Evolutionary conservation across 2,329 filamentous ascomycete species (phyloP), one percentile per base, ranked within the genome.

Genomic region (Clonostachys rhizophaga): DNA sequence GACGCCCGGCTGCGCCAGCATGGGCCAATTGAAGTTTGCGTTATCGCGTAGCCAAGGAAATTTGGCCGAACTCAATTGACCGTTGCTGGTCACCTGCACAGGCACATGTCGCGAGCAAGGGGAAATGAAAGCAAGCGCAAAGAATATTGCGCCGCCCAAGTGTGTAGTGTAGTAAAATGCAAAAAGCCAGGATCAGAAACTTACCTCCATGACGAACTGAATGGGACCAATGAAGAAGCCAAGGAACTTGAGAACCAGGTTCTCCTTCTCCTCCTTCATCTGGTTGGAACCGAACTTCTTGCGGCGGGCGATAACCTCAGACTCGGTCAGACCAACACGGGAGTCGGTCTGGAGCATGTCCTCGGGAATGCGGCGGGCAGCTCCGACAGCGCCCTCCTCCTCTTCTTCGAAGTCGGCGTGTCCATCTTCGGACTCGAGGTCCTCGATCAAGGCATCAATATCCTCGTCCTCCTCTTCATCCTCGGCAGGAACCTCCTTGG

Each of bases 261-360:
- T 95, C 70, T 91, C 86, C 71, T 90, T 91, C 74, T 92, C 87
- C 71, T 95, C 89, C 70, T 88, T 91, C 87, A 95, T 90, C 66
- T 89, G 84, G 66, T 96, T 95, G 62, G 88, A 75, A 65, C 90
- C 90, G 65, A 84, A 88, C 66, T 87, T 89, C 72, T 81, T 84
- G 49, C 84, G 78, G 44, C 74, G 72, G 44, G 71, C 61, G 34
- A 70, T 52, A 44, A 91, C 88, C 69, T 95, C 86, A 41, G 74
- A 66, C 49, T 87, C 80, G 13, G 82, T 89, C 9, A 95, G 77
- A 76, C 90, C 88, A 17, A 77, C 70, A 42, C 79, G 78, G 48
- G 81, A 84, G 61, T 91, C 83, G 16, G 90, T 95, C 67, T 88
- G 79, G 40, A 95, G 79, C 65, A 89, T 76, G 53, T 89, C 84